A percentile compares a stretch with the other conserved stretches of the same genome.
phyloP scores from a whole-genome alignment of 2,329 filamentous ascomycete species.

The Phaeoacremonium minimum region DNA sequence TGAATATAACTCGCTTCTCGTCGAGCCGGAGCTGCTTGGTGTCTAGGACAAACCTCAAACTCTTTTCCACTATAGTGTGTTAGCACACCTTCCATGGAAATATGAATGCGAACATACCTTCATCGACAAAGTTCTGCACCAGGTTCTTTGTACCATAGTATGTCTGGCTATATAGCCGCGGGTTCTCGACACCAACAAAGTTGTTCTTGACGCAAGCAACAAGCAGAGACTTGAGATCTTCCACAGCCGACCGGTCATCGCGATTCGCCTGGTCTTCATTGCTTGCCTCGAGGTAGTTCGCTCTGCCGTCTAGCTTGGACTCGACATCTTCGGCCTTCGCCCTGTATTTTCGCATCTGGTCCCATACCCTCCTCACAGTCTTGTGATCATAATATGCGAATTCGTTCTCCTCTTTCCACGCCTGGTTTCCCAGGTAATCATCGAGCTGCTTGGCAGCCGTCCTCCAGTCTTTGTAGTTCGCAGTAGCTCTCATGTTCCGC shows the following conservation, averaged over 20 bases:
- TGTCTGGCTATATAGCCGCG: conserved; percentile 91
- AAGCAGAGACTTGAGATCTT: conserved; percentile 72
- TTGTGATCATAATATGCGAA: conserved; percentile 85
- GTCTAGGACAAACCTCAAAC: conserved; percentile 62
- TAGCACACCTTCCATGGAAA: too few relatives aligned
- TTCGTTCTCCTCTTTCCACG: conserved; percentile 74
- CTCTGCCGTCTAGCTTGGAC: conserved; percentile 21
- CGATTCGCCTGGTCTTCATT: conserved; percentile 24
- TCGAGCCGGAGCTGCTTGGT: conserved; percentile 65
- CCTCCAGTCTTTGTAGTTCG: conserved; percentile 81
- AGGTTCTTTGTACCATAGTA: conserved; percentile 97
- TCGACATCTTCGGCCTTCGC: conserved; percentile 51
- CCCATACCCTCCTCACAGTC: conserved; percentile 72
- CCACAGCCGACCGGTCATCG: conserved; percentile 49
- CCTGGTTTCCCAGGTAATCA: conserved; percentile 71
- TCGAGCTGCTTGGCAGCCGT: conserved; percentile 75
- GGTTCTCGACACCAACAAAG: conserved; percentile 91
- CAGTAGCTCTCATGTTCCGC: conserved; percentile 64
- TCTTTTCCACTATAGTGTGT: conserved; percentile 50
- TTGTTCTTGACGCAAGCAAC: conserved; percentile 97
- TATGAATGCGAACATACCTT: too few relatives aligned
- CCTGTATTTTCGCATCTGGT: conserved; percentile 67
- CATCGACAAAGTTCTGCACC: conserved; percentile 85
- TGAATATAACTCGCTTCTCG: conserved; percentile 78
- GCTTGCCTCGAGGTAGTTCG: too few relatives aligned